Conservation (phyloP, 768 basidiomycete genomes). For the Phaeotremella fagi region DNA sequence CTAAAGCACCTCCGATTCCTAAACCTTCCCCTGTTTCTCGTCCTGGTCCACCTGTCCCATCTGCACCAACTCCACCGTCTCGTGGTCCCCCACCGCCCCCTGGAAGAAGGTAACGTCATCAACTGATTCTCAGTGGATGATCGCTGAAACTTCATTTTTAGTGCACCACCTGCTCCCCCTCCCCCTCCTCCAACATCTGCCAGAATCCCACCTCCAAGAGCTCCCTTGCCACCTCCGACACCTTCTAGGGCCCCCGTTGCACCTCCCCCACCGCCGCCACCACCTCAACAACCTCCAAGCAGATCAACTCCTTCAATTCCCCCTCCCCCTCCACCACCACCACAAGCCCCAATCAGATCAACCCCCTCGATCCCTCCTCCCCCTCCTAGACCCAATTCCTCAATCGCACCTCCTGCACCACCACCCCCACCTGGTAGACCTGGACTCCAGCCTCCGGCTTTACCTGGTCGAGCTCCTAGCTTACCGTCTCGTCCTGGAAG, state of each 20-base stretch:
- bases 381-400: constrained; percentile 11
- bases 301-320: constrained; percentile 28
- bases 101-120: constrained; percentile 22
- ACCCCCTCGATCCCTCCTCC: constrained; percentile 15
- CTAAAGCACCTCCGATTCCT: constrained; percentile 34
- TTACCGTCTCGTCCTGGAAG: constrained; percentile 13
- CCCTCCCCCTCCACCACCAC: constrained; percentile 26
- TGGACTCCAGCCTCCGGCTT: constrained; percentile 1
- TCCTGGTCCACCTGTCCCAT: constrained; percentile 41
- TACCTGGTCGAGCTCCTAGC: constrained; percentile 10
- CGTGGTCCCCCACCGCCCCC: constrained; percentile 30
- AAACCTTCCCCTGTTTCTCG: constrained; percentile 41
- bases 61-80: constrained; percentile 21
- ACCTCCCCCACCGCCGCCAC: constrained; percentile 9
- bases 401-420: constrained; percentile 13
- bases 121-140: neutral
- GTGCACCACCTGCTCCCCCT: constrained; percentile 36
- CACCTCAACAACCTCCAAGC: constrained; percentile 34
- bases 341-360: constrained; percentile 15
- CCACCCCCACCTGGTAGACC: constrained; percentile 16
- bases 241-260: constrained; percentile 15
- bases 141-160: neutral
- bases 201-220: constrained; percentile 6
- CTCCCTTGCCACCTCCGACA: constrained; percentile 44
- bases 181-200: constrained; percentile 26